Base-by-base conservation (phyloP, 2,329 filamentous ascomycete genomes). In the Cercospora brassicicola region DNA sequence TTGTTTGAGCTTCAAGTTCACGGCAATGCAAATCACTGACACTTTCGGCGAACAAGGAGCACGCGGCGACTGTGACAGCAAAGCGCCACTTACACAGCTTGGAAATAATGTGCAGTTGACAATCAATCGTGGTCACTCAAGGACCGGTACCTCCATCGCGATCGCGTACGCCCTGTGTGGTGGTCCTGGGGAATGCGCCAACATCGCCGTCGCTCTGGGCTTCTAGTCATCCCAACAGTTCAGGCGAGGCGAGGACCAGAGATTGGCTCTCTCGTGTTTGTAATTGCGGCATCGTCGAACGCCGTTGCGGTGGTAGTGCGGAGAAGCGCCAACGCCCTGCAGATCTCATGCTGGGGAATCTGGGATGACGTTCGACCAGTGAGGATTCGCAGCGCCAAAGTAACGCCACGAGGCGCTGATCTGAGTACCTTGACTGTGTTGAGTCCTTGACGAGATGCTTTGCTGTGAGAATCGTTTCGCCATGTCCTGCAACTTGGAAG, bases 1-100 rank as follows among this genome's bases (percentile, higher is more conserved):
- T 64, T 56, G 48, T 64, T 56, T 42, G 51, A 36, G 62, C 62
- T 57, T 57, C 26, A 33, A 36, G 51, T 57, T 36, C n/a, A 48
- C 31, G 48, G 31, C 62, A 57, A 57, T 64, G 48, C 18, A 64
- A 33, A 64, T 64, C 62, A 57, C 51, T 45, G 23, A 26, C 62
- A 11, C 23, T 57, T 57, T 39, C 30, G 62, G 51, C 15, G n/a
- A 23, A 57, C 20, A 18, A 28, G 11, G n/a, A 13, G 42, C 48
- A 36, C 20, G 31, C 9, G 28, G 18, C 48, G 42, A 23, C 42
- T 56, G 61, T 48, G 45, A 64, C 51, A 10, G 4, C 20, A 42
- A 30, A 42, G 42, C 62, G 62, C 51, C 62, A 64, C 62, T 57
- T 39, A 57, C 31, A 45, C 18, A 56, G 23, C 30, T 42, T 57